A percentile compares a stretch with the other conserved stretches of the same genome.
phyloP scores from a whole-genome alignment of 1,139 yeast genomes.

The Geotrichum restrictum region DNA sequence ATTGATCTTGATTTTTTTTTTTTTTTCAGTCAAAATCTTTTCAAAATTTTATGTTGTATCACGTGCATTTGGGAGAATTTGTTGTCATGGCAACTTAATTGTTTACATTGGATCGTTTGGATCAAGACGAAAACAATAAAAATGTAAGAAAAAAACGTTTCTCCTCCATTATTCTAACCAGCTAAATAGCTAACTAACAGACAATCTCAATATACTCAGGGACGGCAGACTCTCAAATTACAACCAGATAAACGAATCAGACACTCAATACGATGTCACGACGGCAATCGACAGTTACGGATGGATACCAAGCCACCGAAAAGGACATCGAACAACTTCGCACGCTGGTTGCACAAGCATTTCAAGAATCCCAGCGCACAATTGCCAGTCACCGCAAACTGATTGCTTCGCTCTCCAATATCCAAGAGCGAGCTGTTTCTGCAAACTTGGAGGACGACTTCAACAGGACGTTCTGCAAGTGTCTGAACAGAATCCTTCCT shows the following conservation, averaged over 20 bases:
- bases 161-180: background rate
- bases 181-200: background rate
- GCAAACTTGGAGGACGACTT: constrained; percentile 57
- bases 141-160: background rate
- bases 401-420: constrained; percentile 56
- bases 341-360: constrained; percentile 53
- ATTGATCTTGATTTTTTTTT: background rate
- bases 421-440: constrained; percentile 55
- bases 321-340: constrained; percentile 27
- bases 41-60: background rate
- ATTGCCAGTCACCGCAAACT: constrained; percentile 76
- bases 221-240: too few relatives aligned
- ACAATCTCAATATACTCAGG: background rate
- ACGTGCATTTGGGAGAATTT: constrained; percentile 1
- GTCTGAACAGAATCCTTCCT: constrained; percentile 62
- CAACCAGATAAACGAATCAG: too few relatives aligned
- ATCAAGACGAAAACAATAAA: background rate
- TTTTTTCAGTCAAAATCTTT: background rate
- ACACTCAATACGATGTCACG: constrained; percentile 11
- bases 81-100: constrained; percentile 9
- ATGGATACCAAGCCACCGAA: constrained; percentile 18
- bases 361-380: constrained; percentile 75
- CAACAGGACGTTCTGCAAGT: constrained; percentile 53
- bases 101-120: background rate
- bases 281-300: constrained; percentile 15